Evolutionary conservation across 2,329 filamentous ascomycete genomes (phyloP).

Genomic region (Pseudopyricularia cyperi): DNA sequence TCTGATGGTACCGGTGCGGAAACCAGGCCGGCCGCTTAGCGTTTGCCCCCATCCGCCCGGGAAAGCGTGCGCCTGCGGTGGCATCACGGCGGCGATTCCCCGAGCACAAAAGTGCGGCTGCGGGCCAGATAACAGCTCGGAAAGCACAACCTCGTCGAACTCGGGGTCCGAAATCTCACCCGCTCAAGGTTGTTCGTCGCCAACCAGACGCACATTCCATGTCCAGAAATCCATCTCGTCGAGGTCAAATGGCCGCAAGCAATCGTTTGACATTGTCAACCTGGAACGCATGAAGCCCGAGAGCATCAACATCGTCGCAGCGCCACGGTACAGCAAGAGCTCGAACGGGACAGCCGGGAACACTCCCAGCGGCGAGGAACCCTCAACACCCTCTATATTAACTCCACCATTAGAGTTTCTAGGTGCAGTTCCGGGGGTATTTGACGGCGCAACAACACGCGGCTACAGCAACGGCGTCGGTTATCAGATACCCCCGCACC

Average conservation of each 20-base stretch:
- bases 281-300: constrained; percentile 40
- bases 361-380: background rate
- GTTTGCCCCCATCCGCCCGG: constrained; percentile 54
- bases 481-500: background rate
- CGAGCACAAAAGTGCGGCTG: constrained; percentile 44
- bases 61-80: constrained; percentile 46
- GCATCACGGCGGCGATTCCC: constrained; percentile 52
- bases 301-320: constrained; percentile 33
- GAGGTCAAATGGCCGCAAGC: constrained; percentile 26
- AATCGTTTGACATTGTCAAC: constrained; percentile 33
- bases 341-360: background rate
- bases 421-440: background rate
- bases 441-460: background rate
- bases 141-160: background rate
- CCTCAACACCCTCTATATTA: background rate
- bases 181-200: constrained; percentile 16
- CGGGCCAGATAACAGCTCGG: constrained; percentile 8
- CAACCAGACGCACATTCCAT: constrained; percentile 25
- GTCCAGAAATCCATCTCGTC: constrained; percentile 26
- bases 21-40: constrained; percentile 58
- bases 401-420: background rate
- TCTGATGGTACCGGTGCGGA: constrained; percentile 57
- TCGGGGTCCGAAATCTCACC: constrained; percentile 9
- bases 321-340: constrained; percentile 10
- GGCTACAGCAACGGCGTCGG: background rate